A percentile compares a stretch with the other conserved stretches of the same genome.
These are phyloP conservation scores for Claviceps arundinis DNA, from an alignment of 2,329 filamentous ascomycete genomes.

Conservation along the genomic window DNA sequence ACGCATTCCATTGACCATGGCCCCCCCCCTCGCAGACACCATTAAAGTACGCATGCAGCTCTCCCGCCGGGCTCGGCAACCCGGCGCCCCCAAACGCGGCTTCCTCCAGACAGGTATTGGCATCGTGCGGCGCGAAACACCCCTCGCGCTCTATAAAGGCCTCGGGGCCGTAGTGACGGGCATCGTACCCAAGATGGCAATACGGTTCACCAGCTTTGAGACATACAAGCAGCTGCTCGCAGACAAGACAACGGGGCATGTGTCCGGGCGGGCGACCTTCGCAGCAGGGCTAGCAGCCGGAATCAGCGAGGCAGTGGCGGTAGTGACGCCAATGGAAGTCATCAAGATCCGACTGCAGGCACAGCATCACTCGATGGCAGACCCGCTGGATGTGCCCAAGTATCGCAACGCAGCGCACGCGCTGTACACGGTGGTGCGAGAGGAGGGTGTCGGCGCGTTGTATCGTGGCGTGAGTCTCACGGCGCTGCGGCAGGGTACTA, in stretches of 20 bases:
- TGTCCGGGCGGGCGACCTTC: constrained; percentile 59
- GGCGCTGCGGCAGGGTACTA: constrained; percentile 84
- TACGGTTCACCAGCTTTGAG: constrained; percentile 95
- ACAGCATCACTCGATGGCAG: constrained; percentile 94
- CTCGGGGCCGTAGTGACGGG: constrained; percentile 92
- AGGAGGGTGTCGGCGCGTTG: constrained; percentile 77
- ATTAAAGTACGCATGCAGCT: constrained; percentile 99
- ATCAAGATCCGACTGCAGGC: constrained; percentile 97
- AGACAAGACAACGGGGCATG: constrained; percentile 48
- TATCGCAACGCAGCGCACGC: constrained; percentile 86
- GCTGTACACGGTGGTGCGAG: constrained; percentile 75
- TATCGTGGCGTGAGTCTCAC: constrained; percentile 92
- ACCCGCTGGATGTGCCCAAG: constrained; percentile 90
- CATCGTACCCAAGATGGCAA: constrained; percentile 98
- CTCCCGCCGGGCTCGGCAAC: constrained; percentile 68
- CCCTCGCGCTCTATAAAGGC: constrained; percentile 90
- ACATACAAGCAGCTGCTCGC: constrained; percentile 79
- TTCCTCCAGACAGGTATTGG: constrained; percentile 77
- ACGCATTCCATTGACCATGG: no score
- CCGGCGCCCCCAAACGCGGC: constrained; percentile 74
- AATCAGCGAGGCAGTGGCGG: constrained; percentile 88
- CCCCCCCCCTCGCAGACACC: constrained; percentile 48
- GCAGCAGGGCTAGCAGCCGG: constrained; percentile 76
- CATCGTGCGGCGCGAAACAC: constrained; percentile 82
- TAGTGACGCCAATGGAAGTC: constrained; percentile 98